Evolutionary conservation across 208 protist genomes (phyloP), one percentile per base, ranked within the genome.

Genomic region (Leptomonas seymouri): DNA sequence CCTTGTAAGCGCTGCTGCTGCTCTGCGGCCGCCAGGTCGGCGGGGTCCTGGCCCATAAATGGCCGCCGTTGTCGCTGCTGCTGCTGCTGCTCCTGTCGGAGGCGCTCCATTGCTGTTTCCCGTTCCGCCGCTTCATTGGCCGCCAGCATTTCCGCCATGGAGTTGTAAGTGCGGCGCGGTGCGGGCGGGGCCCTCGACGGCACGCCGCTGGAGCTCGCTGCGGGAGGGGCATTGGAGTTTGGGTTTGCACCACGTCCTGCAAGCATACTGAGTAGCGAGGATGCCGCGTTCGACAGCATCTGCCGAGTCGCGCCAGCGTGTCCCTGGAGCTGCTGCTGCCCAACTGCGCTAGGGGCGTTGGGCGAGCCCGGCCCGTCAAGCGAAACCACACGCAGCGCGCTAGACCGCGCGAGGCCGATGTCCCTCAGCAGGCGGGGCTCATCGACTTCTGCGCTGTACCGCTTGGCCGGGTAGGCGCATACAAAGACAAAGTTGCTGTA

Each of bases 311-410:
- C 36, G 0, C 62, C 71, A 20, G 28, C 48, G n/a, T 59, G 34
- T 27, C 46, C 16, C 36, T 68, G 58, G 34, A 45, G 49, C 45
- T 11, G 27, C 42, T 23, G 46, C 42, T 56, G 49, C 36, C 36
- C 25, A 5, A 23, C n/a, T 9, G 30, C 70, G 36, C 28, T 61
- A 8, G 65, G 21, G 4, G 73, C 59, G 16, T 72, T 48, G 23
- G 55, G 44, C 4, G 34, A 41, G 16, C 39, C 62, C 2, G 56
- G 30, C 16, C 45, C 77, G 15, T 61, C 75, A 9, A 74, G 71
- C 23, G 74, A 14, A 6, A 91, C 79, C 3, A 95, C 86, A 9
- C 86, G 89, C 63, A 95, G 44, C 23, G 80, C 72, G n/a, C 71
- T 80, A 1, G 81, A 88, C 16, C 44, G 78, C 23, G 50, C 30